A percentile compares a stretch with the other conserved stretches of the same genome.
Conservation (phyloP, 345 rosid species). For the Arabidopsis suecica region DNA sequence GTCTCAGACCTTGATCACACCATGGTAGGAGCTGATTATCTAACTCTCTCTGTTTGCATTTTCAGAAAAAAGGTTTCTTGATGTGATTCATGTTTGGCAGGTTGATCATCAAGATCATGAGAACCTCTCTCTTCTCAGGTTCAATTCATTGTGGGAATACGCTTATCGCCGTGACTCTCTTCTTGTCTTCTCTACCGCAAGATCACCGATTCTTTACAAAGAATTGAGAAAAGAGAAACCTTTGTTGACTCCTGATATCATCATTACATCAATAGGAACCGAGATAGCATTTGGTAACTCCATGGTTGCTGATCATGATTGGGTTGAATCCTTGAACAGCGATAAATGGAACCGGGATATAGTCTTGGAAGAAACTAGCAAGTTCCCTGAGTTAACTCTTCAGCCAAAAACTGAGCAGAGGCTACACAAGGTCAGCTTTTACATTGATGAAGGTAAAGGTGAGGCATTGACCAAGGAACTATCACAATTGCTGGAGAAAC, state of each 20-base stretch:
- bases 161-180: constrained; percentile 79
- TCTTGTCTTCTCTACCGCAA: constrained; percentile 90
- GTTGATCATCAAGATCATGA: constrained; percentile 95
- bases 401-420: constrained; percentile 95
- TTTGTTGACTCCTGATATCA: constrained; percentile 92
- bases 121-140: constrained; percentile 81
- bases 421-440: constrained; percentile 92
- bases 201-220: constrained; percentile 81
- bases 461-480: constrained; percentile 66
- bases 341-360: constrained; percentile 78
- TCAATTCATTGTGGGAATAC: constrained; percentile 91
- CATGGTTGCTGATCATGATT: constrained; percentile 86
- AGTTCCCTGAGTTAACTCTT: constrained; percentile 80
- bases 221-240: constrained; percentile 86
- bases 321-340: constrained; percentile 78
- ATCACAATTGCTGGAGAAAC: constrained; percentile 61
- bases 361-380: constrained; percentile 76
- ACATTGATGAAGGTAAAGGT: constrained; percentile 79
- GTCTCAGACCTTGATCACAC: constrained; percentile 98
- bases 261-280: constrained; percentile 94
- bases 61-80: background rate
- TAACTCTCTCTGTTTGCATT: background rate
- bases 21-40: constrained; percentile 61
- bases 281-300: constrained; percentile 90
- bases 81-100: constrained; percentile 50